phyloP scores from a whole-genome alignment of 106 monocot species.

The Chionographis japonica region DNA sequence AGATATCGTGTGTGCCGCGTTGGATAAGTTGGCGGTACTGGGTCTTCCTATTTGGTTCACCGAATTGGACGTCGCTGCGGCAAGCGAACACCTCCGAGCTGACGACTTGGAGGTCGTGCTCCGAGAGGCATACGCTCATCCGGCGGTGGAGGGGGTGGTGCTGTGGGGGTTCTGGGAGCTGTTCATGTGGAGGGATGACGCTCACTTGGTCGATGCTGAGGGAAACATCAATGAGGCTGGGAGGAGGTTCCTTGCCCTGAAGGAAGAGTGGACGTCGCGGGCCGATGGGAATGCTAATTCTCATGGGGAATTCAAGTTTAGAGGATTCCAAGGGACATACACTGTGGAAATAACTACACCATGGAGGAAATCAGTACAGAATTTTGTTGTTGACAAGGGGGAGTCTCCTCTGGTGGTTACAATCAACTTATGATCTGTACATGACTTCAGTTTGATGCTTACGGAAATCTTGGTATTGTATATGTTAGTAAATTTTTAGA shows the following conservation, averaged over 20 bases:
- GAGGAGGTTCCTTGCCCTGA: conserved; percentile 51
- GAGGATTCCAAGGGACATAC: conserved; percentile 78
- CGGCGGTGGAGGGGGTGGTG: conserved; percentile 76
- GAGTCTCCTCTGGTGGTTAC: conserved; percentile 45
- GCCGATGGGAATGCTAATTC: conserved; percentile 42
- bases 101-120: conserved; percentile 82
- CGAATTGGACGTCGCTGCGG: conserved; percentile 48
- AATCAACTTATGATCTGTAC: conserved; percentile 20
- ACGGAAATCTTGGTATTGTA: too few relatives aligned
- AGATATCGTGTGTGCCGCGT: conserved; percentile 26
- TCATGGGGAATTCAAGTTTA: conserved; percentile 61
- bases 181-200: conserved; percentile 57
- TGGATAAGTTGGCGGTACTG: conserved; percentile 42
- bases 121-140: conserved; percentile 80
- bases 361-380: conserved; percentile 31
- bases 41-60: conserved; percentile 70
- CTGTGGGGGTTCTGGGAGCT: conserved; percentile 91
- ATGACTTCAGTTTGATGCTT: too few relatives aligned
- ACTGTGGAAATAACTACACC: conserved; percentile 42
- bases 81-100: conserved; percentile 45
- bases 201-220: conserved; percentile 71
- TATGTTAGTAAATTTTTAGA: too few relatives aligned
- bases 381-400: conserved; percentile 48
- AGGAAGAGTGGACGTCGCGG: conserved; percentile 76
- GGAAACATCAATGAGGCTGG: conserved; percentile 88